Percentiles rank a stretch among this genome's conserved stretches.
Evolutionary conservation across 805 yeast species (phyloP).

Genomic region (Yarrowia sp.): DNA sequence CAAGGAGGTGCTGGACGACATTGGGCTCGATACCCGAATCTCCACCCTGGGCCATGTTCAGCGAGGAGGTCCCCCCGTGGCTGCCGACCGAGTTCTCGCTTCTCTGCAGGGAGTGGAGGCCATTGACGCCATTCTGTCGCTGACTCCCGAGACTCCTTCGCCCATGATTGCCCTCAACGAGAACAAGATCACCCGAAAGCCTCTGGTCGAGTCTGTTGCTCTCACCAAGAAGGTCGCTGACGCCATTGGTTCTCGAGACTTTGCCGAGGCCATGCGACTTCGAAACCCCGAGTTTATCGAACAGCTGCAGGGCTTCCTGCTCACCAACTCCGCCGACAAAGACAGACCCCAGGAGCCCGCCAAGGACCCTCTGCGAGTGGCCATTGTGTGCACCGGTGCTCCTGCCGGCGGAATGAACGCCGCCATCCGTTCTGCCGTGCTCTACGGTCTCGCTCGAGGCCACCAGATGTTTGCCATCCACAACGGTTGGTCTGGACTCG

Average conservation of each 20-base stretch:
- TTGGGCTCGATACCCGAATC: conserved; percentile 92
- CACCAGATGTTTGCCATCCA: conserved; percentile 89
- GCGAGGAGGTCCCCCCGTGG: conserved; percentile 98
- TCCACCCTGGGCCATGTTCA: conserved; percentile 98
- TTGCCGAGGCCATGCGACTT: conserved; percentile 82
- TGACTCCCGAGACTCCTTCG: conserved; percentile 89
- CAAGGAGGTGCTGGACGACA: conserved; percentile 70
- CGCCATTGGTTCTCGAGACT: conserved; percentile 80
- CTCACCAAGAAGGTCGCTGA: conserved; percentile 88
- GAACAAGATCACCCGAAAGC: conserved; percentile 83
- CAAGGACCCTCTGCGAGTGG: conserved; percentile 64
- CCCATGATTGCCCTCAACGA: conserved; percentile 92
- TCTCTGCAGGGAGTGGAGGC: conserved; percentile 98
- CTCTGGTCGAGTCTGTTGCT: conserved; percentile 87
- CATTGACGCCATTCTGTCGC: conserved; percentile 85
- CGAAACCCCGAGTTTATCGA: conserved; percentile 90
- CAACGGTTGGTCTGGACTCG: conserved; percentile 91
- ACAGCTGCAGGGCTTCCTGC: conserved; percentile 72
- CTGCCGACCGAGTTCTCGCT: conserved; percentile 88
- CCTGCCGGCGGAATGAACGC: conserved; percentile 97
- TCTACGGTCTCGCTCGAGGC: conserved; percentile 87
- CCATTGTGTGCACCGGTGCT: conserved; percentile 92
- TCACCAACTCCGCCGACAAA: conserved; percentile 67
- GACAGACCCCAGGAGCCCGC: conserved; percentile 65
- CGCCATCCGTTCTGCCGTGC: conserved; percentile 88